A percentile compares a stretch with the other conserved stretches of the same genome.
phyloP scores from a whole-genome alignment of 2,329 filamentous ascomycete genomes.

The Leptoxyphium fumago region DNA sequence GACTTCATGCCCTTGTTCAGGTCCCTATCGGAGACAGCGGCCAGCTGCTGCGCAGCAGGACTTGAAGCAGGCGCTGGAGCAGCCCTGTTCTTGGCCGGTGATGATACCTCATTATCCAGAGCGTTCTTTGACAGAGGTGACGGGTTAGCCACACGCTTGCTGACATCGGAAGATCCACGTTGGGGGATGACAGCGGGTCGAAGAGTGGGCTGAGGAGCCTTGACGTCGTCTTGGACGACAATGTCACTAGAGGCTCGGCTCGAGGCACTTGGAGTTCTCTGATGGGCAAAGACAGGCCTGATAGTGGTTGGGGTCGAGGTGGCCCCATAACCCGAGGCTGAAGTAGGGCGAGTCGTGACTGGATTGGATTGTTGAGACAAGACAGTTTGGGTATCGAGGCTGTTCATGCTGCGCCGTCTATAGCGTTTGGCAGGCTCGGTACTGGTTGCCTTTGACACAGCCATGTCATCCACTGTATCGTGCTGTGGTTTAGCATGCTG shows the following conservation, averaged over 20 bases:
- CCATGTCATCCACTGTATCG: slow-evolving; percentile 54
- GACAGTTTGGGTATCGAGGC: slow-evolving; percentile 30
- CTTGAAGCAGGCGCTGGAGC: slow-evolving; percentile 30
- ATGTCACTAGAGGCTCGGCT: slow-evolving; percentile 7
- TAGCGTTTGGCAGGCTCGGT: slow-evolving; percentile 60
- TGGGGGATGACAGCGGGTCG: slow-evolving; percentile 15
- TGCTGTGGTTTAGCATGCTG: slow-evolving; percentile 10
- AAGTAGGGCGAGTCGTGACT: slow-evolving; percentile 12
- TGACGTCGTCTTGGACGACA: slow-evolving; percentile 8
- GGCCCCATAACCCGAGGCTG: slow-evolving; percentile 5
- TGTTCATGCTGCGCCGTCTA: slow-evolving; percentile 70
- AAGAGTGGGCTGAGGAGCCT: slow-evolving; percentile 2
- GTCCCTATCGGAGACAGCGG: slow-evolving; percentile 75
- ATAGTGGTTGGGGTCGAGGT: slow-evolving; percentile 19
- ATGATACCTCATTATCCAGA: slow-evolving; percentile 17
- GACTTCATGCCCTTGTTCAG: slow-evolving; percentile 70
- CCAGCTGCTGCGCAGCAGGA: slow-evolving; percentile 68
- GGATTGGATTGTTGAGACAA: slow-evolving; percentile 3
- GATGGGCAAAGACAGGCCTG: slow-evolving; percentile 17
- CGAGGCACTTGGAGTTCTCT: slow-evolving; percentile 21
- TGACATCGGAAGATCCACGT: slow-evolving; percentile 24
- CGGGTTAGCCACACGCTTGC: slow-evolving; percentile 27
- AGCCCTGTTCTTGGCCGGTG: slow-evolving; percentile 5
- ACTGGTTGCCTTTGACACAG: slow-evolving; percentile 41
- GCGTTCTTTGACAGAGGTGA: slow-evolving; percentile 33